phyloP scores from a whole-genome alignment of 2,329 filamentous ascomycete genomes.

The Xylariomycetidae sp. region DNA sequence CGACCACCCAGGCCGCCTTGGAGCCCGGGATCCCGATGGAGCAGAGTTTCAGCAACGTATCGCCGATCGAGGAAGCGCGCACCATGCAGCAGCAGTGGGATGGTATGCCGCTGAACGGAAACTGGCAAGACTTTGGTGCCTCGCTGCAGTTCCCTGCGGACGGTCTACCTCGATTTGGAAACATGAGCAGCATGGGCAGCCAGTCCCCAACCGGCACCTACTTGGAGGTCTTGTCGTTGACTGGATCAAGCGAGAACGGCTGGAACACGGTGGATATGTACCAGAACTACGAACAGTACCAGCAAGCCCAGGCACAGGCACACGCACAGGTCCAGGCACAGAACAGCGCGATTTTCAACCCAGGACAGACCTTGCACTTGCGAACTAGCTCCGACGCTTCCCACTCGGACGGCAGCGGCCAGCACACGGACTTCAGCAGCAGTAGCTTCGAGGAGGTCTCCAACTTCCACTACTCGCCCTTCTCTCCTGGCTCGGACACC shows the following conservation, averaged over 20 bases:
- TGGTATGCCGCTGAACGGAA: conserved; percentile 55
- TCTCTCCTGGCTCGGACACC: conserved; percentile 76
- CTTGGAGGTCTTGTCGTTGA: conserved; percentile 78
- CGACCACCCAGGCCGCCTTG: conserved; percentile 57
- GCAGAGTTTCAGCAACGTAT: conserved; percentile 53
- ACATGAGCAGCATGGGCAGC: conserved; percentile 40
- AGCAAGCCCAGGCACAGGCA: conserved; percentile 41
- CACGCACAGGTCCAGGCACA: conserved; percentile 49
- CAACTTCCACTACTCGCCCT: conserved; percentile 65
- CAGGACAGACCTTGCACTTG: conserved; percentile 81
- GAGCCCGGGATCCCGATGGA: conserved; percentile 58
- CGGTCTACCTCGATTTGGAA: conserved; percentile 34
- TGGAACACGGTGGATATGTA: conserved; percentile 79
- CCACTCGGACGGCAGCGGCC: conserved; percentile 58
- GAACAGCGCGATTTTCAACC: conserved; percentile 75
- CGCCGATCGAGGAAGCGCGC: conserved; percentile 51
- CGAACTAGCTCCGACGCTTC: conserved; percentile 83
- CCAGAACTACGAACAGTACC: conserved; percentile 63
- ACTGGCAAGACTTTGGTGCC: conserved; percentile 75
- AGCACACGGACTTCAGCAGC: conserved; percentile 59
- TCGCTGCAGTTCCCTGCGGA: conserved; percentile 43
- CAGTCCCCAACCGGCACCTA: conserved; percentile 74
- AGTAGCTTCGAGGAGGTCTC: conserved; percentile 73
- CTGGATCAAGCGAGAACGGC: conserved; percentile 78
- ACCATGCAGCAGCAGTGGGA: conserved; percentile 52